phyloP scores from a whole-genome alignment of 495 filamentous ascomycete genomes.

The Aspergillus panamensis region DNA sequence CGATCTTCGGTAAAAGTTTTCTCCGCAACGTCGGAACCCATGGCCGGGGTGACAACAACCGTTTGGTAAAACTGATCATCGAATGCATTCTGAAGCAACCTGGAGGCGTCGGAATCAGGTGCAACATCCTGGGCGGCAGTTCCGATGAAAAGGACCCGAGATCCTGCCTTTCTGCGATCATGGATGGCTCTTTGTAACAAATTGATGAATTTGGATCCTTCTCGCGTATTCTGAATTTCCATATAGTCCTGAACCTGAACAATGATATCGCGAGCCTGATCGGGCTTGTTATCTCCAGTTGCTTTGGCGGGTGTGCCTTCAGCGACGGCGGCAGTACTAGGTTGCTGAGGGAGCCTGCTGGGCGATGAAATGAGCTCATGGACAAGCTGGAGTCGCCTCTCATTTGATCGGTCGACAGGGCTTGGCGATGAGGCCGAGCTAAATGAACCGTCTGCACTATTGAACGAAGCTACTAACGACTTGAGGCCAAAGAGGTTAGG shows the following conservation, averaged over 20 bases:
- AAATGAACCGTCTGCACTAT: constrained; percentile 29
- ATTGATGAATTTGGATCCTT: constrained; percentile 59
- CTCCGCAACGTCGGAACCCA: constrained; percentile 32
- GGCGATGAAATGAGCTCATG: constrained; percentile 35
- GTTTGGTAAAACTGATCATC: constrained; percentile 48
- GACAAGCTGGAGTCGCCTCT: constrained; percentile 36
- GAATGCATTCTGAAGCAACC: constrained; percentile 44
- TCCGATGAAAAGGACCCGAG: constrained; percentile 73
- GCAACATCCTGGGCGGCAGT: constrained; percentile 45
- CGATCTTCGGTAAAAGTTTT: constrained; percentile 42
- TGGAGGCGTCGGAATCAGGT: constrained; percentile 42
- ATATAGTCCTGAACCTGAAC: constrained; percentile 78
- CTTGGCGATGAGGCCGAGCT: constrained; percentile 15
- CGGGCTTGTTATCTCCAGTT: constrained; percentile 18
- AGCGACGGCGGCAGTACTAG: constrained; percentile 4
- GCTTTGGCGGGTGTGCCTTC: constrained; percentile 7
- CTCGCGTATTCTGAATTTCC: constrained; percentile 60
- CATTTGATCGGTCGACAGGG: constrained; percentile 22
- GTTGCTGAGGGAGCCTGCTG: constrained; percentile 9
- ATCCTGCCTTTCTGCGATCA: constrained; percentile 62
- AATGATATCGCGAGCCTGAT: constrained; percentile 49
- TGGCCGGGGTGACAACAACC: constrained; percentile 50
- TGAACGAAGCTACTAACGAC: constrained; percentile 39
- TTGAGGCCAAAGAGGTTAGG: constrained; percentile 37
- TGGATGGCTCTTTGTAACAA: constrained; percentile 69